Base-by-base conservation (phyloP, 768 basidiomycete species). In the Tricholomella constricta region DNA sequence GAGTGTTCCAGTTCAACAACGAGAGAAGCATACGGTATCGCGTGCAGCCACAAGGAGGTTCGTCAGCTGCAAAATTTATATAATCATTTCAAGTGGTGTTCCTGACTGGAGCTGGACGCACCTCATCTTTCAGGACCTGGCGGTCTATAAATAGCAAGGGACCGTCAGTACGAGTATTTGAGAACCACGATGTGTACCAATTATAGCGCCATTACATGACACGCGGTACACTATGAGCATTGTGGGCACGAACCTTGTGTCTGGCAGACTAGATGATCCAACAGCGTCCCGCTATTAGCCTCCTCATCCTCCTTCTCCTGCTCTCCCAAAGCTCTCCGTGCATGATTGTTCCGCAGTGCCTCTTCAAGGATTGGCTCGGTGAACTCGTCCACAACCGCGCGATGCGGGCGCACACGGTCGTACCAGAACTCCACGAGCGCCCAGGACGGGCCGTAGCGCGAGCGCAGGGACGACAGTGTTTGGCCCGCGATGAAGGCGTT, bases 251-350 rank as follows among this genome's bases (percentile, higher is more conserved):
- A 26, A 82, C 82, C 80, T 60, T 83, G 72, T 1, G 81, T 84
- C 32, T 73, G 74, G 31, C 76, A 73, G n/a, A 82, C 74, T 55
- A 85, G 59, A 65, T 83, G 79, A 48, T 80, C 79, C 58, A 83
- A 62, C 20, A 83, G 63, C 1, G 72, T 80, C 49, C 74, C 74
- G 32, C 64, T 61, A 20, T 58, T 58, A 8, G 58, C 54, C 9
- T 64, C 68, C 23, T 65, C 65, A 19, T 56, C 61, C 6, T 56
- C 46, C 9, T 46, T 58, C 20, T 40, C 56, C 7, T 22, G 10
- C 20, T 5, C 27, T 5, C 41, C 38, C 17, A 37, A 11, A 6
- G 49, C 50, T 7, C 44, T 62, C 41, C 27, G 44, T 20, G 56
- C 62, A 43, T 61, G 64, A 60, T 72, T 77, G 57, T 70, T 74